Evolutionary conservation across 1,139 yeast species (phyloP).

Genomic region (Saccharomyces hybrid): DNA sequence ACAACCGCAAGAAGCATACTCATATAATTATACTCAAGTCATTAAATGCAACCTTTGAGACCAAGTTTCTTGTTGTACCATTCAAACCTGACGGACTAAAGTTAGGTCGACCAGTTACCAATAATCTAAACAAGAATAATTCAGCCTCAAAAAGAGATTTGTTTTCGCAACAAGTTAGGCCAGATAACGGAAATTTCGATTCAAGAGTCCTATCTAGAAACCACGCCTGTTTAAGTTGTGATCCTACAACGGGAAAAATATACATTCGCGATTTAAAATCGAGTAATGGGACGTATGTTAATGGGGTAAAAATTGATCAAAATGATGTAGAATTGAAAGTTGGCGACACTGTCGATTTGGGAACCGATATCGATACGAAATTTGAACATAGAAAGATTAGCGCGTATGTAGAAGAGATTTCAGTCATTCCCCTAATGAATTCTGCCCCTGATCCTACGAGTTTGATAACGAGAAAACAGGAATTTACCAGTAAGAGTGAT

Average conservation of each 20-base stretch:
- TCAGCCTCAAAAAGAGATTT: not conserved
- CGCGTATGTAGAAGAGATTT: slow-evolving; percentile 67
- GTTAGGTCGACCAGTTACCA: slow-evolving; percentile 63
- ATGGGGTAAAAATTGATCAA: slow-evolving; percentile 59
- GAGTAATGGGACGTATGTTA: slow-evolving; percentile 90
- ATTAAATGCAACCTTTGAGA: slow-evolving; percentile 71
- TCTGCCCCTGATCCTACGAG: not conserved
- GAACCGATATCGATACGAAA: slow-evolving; percentile 83
- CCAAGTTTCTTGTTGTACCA: slow-evolving; percentile 73
- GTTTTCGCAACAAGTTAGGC: slow-evolving; percentile 39
- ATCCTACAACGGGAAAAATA: slow-evolving; percentile 55
- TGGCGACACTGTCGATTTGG: slow-evolving; percentile 79
- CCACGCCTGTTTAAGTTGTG: slow-evolving; percentile 86
- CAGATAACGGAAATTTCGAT: slow-evolving; percentile 88
- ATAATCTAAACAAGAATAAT: slow-evolving; percentile 35
- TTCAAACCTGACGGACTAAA: slow-evolving; percentile 72
- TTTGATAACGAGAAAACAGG: slow-evolving; percentile 3
- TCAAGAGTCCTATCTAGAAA: slow-evolving; percentile 87
- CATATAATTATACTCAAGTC: slow-evolving; percentile 60
- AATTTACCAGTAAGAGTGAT: slow-evolving; percentile 7
- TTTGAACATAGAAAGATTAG: slow-evolving; percentile 77
- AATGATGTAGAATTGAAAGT: slow-evolving; percentile 51
- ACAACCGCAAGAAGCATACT: slow-evolving; percentile 23
- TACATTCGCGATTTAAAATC: slow-evolving; percentile 82
- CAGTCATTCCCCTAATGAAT: slow-evolving; percentile 44